These are phyloP conservation scores for Brassica balearica DNA, from an alignment of 441 rosid genomes.

Conservation along the genomic window DNA sequence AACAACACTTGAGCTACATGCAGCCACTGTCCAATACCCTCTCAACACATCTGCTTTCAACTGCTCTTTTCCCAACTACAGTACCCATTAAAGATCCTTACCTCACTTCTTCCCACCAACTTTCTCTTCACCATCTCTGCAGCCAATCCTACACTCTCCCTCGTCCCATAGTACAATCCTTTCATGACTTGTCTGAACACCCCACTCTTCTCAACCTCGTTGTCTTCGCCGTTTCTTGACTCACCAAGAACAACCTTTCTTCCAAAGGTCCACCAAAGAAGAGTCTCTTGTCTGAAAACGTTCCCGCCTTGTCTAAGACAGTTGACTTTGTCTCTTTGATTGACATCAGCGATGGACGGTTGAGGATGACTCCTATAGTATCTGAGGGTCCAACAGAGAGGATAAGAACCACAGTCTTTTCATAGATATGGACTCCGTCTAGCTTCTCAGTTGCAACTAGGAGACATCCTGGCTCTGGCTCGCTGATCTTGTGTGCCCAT, in stretches of 20 bases:
- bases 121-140: slow-evolving; percentile 69
- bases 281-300: slow-evolving; percentile 66
- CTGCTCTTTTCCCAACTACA: slow-evolving; percentile 85
- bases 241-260: slow-evolving; percentile 76
- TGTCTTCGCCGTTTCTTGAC: slow-evolving; percentile 51
- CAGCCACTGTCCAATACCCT: slow-evolving; percentile 82
- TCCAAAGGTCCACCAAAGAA: slow-evolving; percentile 92
- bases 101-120: slow-evolving; percentile 51
- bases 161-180: slow-evolving; percentile 80
- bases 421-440: slow-evolving; percentile 90
- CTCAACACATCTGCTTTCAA: slow-evolving; percentile 70
- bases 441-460: slow-evolving; percentile 87
- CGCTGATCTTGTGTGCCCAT: slow-evolving; percentile 86
- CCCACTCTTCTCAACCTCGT: slow-evolving; percentile 55
- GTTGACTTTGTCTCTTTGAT: slow-evolving; percentile 79
- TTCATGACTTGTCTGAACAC: slow-evolving; percentile 73
- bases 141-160: slow-evolving; percentile 72
- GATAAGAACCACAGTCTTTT: slow-evolving; percentile 79
- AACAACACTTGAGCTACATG: slow-evolving; percentile 71
- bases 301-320: slow-evolving; percentile 52
- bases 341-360: slow-evolving; percentile 91
- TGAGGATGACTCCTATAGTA: slow-evolving; percentile 83
- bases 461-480: slow-evolving; percentile 86
- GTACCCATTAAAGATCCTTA: slow-evolving; percentile 88
- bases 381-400: slow-evolving; percentile 71